Base-by-base conservation (phyloP, 2,329 filamentous ascomycete genomes). In the Coniosporium uncinatum region DNA sequence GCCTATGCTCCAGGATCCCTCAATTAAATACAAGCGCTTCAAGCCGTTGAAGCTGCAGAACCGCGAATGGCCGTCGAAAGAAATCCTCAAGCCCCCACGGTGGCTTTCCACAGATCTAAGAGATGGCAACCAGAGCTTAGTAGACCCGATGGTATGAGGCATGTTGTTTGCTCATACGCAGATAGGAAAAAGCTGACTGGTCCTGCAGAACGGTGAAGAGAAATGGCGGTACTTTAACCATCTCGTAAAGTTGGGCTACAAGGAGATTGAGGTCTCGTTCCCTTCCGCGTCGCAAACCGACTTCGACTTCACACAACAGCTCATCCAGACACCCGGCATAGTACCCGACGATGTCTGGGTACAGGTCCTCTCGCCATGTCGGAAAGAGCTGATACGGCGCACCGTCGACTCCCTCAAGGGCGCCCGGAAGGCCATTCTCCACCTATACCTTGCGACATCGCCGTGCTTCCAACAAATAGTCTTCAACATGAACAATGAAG, bases 251-350 rank as follows among this genome's bases (percentile, higher is more conserved):
- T 76, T 96, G 38, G 91, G 93, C 53, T 97, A 94, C 76, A 97
- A 96, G 69, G 91, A 97, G 68, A 96, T 97, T 50, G 91, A 97
- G 62, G 85, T 96, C 17, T 93, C 90, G 4, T 97, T 95, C 67
- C 91, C 91, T 38, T 95, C 89, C 0, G 89, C 91, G 14, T 95
- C 89, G 31, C 85, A 95, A 60, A 95, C 86, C 56, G 93, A 97
- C 69, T 97, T 90, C 70, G 88, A 95, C 71, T 97, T 97, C 59
- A 95, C 89, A 32, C 78, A 88, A 51, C 81, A 83, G 56, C 72
- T 97, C 51, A 80, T 96, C 49, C 83, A 94, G 55, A 95, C 88
- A 2, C 86, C 87, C 11, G 88, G 86, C 32, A 76, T 81, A 14
- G 79, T 90, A 6, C 89, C 90, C 41, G 88, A 93, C 58, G 90